Conservation (phyloP, 495 filamentous ascomycete genomes). For the Podospora pseudopauciseta region DNA sequence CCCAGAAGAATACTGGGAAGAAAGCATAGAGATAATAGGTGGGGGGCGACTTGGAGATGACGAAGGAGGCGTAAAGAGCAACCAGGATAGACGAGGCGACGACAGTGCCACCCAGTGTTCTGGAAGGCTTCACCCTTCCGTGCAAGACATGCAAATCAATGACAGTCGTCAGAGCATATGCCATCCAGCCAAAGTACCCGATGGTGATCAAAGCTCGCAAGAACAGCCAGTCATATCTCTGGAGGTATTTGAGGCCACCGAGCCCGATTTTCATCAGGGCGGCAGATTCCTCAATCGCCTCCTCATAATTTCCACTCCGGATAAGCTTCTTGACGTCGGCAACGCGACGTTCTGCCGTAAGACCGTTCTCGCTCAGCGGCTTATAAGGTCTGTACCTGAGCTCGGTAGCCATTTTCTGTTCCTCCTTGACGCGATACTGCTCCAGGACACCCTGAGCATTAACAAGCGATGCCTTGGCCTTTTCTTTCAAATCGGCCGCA, state of each 20-base stretch:
- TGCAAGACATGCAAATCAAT: conserved; percentile 86
- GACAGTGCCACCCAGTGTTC: conserved; percentile 56
- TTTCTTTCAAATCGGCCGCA: conserved; percentile 63
- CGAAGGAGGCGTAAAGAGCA: conserved; percentile 71
- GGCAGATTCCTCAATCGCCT: conserved; percentile 71
- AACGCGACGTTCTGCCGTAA: conserved; percentile 66
- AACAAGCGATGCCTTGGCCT: conserved; percentile 79
- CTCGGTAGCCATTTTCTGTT: conserved; percentile 69
- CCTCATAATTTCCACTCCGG: conserved; percentile 59
- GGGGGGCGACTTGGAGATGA: conserved; percentile 71
- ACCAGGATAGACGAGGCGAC: conserved; percentile 75
- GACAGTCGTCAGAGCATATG: conserved; percentile 88
- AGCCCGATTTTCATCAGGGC: conserved; percentile 73
- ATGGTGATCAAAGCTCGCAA: conserved; percentile 82
- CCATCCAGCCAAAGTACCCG: conserved; percentile 97
- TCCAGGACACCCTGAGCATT: conserved; percentile 90
- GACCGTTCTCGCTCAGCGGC: conserved; percentile 55
- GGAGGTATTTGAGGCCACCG: conserved; percentile 86
- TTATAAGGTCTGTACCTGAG: conserved; percentile 72
- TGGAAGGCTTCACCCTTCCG: conserved; percentile 61
- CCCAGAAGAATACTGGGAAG: conserved; percentile 95
- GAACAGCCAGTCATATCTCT: conserved; percentile 98
- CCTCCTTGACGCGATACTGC: conserved; percentile 96
- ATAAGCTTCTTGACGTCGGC: conserved; percentile 65
- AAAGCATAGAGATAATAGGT: conserved; percentile 91